Evolutionary conservation across 306 rosid species (phyloP), one percentile per base, ranked within the genome.

Genomic region (Luffa aegyptiaca): DNA sequence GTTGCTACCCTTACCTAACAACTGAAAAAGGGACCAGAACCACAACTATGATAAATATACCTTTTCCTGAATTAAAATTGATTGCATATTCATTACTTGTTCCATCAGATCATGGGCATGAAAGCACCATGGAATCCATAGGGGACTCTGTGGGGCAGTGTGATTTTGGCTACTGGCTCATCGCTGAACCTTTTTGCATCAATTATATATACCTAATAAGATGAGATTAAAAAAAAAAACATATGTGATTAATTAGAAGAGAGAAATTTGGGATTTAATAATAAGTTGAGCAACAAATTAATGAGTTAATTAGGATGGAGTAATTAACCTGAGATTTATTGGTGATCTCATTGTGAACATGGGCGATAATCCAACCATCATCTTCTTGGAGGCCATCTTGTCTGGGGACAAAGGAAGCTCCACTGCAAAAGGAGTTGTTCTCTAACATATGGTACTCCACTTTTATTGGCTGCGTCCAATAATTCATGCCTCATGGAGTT

Each of bases 101-200:
- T 10, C 10, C 5, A 55, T 75, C 74, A 70, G 2, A 75, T 26
- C 31, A 26, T 73, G 21, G 84, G 83, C 75, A 85, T 71, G 88
- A 86, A 93, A 63, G 90, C 90, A 78, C 94, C 96, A 62, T 88
- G 96, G 86, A 87, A 92, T 1, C 97, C 97, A 35, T 90, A 90
- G 11, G 98, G 97, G 81, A 92, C 97, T 85, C 92, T 87, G 41
- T 72, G 48, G 0, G 93, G 91, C 70, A 93, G 74, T 21, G 78
- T 79, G 20, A 92, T 86, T 84, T 80, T 88, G n/a, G 89, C 89
- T 52, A 89, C 82, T 3, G 90, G 69, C 9, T 90, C 86, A 12
- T 64, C 70, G 6, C 76, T 81, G 72, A 92, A 89, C 56, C 85
- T 85, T 44, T 83, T 80, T 10, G 93, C 51, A 37, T 89, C 94